Percentiles rank a stretch among this genome's conserved stretches.
Conservation (phyloP, 306 rosid genomes). For the Glycine soja region DNA sequence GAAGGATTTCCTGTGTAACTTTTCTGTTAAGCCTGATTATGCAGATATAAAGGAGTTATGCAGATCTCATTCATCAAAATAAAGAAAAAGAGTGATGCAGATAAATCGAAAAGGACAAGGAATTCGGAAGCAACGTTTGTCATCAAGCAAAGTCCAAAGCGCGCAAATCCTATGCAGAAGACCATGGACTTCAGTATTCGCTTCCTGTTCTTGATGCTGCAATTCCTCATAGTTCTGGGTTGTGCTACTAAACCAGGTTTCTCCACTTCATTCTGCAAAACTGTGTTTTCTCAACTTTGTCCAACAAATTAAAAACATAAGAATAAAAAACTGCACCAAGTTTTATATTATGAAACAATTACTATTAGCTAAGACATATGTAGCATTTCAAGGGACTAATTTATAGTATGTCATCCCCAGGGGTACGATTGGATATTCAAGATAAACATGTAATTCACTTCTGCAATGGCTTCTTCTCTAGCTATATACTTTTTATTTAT, state of each 20-base stretch:
- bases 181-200: slow-evolving; percentile 30
- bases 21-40: slow-evolving; percentile 23
- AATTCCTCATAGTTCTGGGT: slow-evolving; percentile 27
- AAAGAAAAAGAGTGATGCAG: background rate
- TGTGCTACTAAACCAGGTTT: slow-evolving; percentile 46
- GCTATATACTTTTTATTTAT: slow-evolving; percentile 21
- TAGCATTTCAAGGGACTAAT: slow-evolving; percentile 50
- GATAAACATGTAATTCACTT: slow-evolving; percentile 57
- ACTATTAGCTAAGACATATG: background rate
- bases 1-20: background rate
- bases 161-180: slow-evolving; percentile 19
- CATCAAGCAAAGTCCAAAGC: slow-evolving; percentile 29
- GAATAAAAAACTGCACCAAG: background rate
- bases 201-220: slow-evolving; percentile 40
- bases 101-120: slow-evolving; percentile 33
- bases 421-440: slow-evolving; percentile 60
- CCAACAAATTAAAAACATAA: background rate
- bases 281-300: background rate
- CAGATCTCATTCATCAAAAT: background rate
- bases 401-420: slow-evolving; percentile 50
- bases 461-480: slow-evolving; percentile 42
- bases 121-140: slow-evolving; percentile 32
- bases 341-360: slow-evolving; percentile 26
- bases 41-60: slow-evolving; percentile 1
- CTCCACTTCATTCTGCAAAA: slow-evolving; percentile 1